Conservation (phyloP, 495 filamentous ascomycete species). For the Trichocladium uniseriatum region DNA sequence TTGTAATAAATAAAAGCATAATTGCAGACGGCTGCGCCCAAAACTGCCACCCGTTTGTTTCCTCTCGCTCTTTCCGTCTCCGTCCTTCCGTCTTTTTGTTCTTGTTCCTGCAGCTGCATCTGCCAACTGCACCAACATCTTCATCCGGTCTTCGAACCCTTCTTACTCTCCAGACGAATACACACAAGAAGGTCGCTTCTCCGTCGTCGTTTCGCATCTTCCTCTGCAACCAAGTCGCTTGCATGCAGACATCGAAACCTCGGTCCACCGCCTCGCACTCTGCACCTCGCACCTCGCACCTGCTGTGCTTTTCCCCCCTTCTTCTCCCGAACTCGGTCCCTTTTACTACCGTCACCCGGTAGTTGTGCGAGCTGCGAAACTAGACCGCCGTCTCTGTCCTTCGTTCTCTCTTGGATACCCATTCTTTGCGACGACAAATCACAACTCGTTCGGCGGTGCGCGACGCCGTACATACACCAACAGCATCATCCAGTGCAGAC, state of each 20-base stretch:
- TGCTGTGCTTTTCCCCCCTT: background rate
- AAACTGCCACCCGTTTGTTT: conserved; percentile 8
- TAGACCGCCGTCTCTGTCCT: background rate
- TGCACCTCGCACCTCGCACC: background rate
- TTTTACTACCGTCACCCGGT: background rate
- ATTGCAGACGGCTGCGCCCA: background rate
- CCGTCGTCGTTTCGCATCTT: background rate
- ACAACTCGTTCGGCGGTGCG: background rate
- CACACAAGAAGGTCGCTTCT: background rate
- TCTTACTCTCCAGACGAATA: too few relatives aligned
- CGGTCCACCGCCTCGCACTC: background rate
- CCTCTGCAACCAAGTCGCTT: background rate
- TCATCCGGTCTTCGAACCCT: too few relatives aligned
- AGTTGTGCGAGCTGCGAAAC: background rate
- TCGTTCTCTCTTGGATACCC: background rate
- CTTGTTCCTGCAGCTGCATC: too few relatives aligned
- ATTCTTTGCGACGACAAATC: background rate
- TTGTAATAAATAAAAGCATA: too few relatives aligned
- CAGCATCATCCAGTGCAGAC: background rate
- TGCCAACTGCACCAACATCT: too few relatives aligned
- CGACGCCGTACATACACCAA: too few relatives aligned
- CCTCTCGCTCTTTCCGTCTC: conserved; percentile 1
- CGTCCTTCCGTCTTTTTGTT: background rate
- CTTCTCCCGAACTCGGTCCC: background rate
- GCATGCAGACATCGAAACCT: background rate